A percentile compares a stretch with the other conserved stretches of the same genome.
phyloP scores from a whole-genome alignment of 2,329 filamentous ascomycete species.

The Fusarium albidum region DNA sequence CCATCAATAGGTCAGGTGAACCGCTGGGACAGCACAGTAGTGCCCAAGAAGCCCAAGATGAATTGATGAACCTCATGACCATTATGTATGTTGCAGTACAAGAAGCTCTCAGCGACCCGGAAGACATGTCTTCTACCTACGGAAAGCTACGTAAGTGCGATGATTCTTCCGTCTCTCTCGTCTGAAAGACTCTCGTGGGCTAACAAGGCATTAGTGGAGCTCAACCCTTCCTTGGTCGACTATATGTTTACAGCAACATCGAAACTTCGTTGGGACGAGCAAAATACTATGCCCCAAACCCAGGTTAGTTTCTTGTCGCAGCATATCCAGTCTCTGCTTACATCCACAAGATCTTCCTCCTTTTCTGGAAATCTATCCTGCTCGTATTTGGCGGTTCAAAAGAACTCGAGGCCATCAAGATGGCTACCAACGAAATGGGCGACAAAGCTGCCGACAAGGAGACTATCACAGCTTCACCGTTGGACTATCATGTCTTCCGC shows the following conservation, averaged over 20 bases:
- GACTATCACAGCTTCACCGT: constrained; percentile 89
- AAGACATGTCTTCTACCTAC: constrained; percentile 56
- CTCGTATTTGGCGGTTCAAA: constrained; percentile 83
- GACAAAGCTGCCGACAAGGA: constrained; percentile 71
- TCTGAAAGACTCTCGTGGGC: neutral
- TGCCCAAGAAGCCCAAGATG: constrained; percentile 64
- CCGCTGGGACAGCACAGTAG: constrained; percentile 48
- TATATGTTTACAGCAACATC: constrained; percentile 75
- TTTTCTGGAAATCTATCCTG: constrained; percentile 92
- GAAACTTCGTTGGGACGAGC: constrained; percentile 77
- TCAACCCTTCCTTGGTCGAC: constrained; percentile 74
- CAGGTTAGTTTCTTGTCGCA: constrained; percentile 54
- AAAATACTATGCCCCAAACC: constrained; percentile 66
- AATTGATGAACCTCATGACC: constrained; percentile 69
- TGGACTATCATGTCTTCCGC: constrained; percentile 96
- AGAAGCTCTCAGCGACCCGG: constrained; percentile 60
- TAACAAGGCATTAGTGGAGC: constrained; percentile 52
- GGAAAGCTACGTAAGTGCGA: constrained; percentile 59
- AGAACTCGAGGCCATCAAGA: constrained; percentile 78
- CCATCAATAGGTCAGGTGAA: constrained; percentile 55
- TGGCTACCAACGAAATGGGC: constrained; percentile 69
- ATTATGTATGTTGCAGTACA: constrained; percentile 69
- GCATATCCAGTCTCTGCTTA: constrained; percentile 29
- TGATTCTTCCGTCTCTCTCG: neutral
- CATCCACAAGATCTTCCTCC: constrained; percentile 69